Evolutionary conservation across 352 stramenopile genomes (phyloP), one percentile per base, ranked within the genome.

Genomic region (Phytophthora crassamura): DNA sequence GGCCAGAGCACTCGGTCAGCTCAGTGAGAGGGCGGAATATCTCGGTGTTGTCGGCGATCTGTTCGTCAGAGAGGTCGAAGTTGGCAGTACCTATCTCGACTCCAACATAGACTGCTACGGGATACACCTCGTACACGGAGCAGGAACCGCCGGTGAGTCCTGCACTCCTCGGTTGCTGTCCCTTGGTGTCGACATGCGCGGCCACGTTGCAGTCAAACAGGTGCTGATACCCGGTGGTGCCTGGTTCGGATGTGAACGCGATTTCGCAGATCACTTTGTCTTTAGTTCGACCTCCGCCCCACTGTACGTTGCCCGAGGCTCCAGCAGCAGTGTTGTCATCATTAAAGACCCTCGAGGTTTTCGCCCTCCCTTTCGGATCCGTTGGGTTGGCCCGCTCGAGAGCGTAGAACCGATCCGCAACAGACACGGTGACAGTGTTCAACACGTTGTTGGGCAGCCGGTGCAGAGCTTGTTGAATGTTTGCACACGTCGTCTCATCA

Each of bases 381-480:
- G 52, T 60, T 0, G 41, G 32, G 14, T 76, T 53, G 1, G 43
- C 39, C 16, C 84, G 69, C 0, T 34, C 57, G 28, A 88, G 80
- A 3, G 54, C 4, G 28, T 64, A 59, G 42, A 75, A 72, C 3
- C 9, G 22, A 0, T 14, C 34, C 0, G 33, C 14, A 3, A 9
- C 9, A 0, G 25, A 18, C 0, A 90, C 82, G 0, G 22, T 52
- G 12, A 88, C 75, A 0, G 25, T 72, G 71, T 90, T 91, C 18
- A 94, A 59, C 6, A 82, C 83, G 18, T 91, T 89, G 65, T 94
- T 91, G 0, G 85, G 85, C 0, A 94, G 53, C 0, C 56, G 68
- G 7, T 40, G 61, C 0, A 94, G 57, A 5, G 74, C 83, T 0
- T 5, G 69, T 43, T 91, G 20, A 16, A 91, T 78, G 8, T 59